Conservation (phyloP, 108 stramenopile genomes). For the Conticribra guillardii region DNA sequence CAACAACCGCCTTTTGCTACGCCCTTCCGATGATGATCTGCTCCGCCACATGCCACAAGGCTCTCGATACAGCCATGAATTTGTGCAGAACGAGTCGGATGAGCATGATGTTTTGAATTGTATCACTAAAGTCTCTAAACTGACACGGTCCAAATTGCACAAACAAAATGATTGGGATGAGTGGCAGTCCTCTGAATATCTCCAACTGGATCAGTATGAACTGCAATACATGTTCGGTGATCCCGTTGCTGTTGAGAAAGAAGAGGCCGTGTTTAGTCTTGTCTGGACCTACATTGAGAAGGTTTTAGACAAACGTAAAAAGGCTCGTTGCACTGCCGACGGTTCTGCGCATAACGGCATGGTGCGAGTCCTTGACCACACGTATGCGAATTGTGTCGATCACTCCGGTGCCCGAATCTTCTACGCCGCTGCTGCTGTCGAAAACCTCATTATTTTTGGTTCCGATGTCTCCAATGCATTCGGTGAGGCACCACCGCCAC, state of each 20-base stretch:
- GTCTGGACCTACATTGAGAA: slow-evolving; percentile 20
- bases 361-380: slow-evolving; percentile 5
- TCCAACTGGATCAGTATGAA: too few relatives aligned
- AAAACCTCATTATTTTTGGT: slow-evolving; percentile 17
- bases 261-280: slow-evolving; percentile 2
- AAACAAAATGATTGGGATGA: slow-evolving; percentile 13
- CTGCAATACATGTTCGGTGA: too few relatives aligned
- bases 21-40: neutral
- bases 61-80: neutral
- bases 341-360: slow-evolving; percentile 8
- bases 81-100: neutral
- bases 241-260: neutral
- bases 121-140: neutral
- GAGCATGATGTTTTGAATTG: neutral
- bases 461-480: slow-evolving; percentile 53
- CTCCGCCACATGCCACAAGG: neutral
- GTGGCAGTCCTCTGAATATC: slow-evolving; percentile 10
- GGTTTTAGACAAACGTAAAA: slow-evolving; percentile 7
- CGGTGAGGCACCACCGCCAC: slow-evolving; percentile 38
- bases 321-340: slow-evolving; percentile 13
- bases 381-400: slow-evolving; percentile 26
- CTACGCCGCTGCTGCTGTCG: slow-evolving; percentile 30
- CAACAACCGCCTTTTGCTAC: too few relatives aligned
- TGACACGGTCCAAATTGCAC: neutral
- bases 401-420: slow-evolving; percentile 34